These are phyloP conservation scores for Tylopilus felleus DNA, from an alignment of 768 basidiomycete species.

Conservation along the genomic window DNA sequence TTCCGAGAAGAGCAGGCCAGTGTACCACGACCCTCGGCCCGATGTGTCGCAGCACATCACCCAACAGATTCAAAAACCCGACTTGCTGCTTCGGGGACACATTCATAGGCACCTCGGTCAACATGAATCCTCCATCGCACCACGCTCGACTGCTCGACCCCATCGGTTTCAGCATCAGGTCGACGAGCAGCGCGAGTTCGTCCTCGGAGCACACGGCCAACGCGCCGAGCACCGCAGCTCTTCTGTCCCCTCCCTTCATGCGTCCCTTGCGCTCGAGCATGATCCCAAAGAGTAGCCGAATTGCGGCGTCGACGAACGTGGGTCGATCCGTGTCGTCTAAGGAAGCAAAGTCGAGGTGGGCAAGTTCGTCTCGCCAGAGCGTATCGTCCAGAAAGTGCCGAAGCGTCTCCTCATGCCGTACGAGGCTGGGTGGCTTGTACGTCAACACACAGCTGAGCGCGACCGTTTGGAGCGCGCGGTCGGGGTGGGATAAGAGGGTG, in stretches of 20 bases:
- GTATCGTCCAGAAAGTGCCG: conserved; percentile 76
- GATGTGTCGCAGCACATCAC: conserved; percentile 78
- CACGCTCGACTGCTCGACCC: conserved; percentile 30
- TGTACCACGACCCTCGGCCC: conserved; percentile 64
- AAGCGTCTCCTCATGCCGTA: conserved; percentile 59
- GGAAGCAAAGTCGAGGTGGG: conserved; percentile 63
- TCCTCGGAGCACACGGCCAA: conserved; percentile 66
- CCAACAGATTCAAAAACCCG: conserved; percentile 83
- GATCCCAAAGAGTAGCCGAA: conserved; percentile 80
- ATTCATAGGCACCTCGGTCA: conserved; percentile 27
- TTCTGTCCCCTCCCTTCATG: conserved; percentile 58
- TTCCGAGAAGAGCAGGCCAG: conserved; percentile 76
- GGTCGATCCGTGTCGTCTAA: conserved; percentile 53
- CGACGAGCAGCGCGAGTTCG: conserved; percentile 75
- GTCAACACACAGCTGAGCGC: conserved; percentile 78
- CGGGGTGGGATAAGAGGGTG: conserved; percentile 80
- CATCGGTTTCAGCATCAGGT: conserved; percentile 84
- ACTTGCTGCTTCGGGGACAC: conserved; percentile 64
- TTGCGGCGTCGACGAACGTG: conserved; percentile 65
- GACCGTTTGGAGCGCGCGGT: conserved; percentile 68
- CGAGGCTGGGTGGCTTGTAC: conserved; percentile 65
- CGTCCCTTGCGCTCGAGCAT: conserved; percentile 81
- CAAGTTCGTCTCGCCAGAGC: conserved; percentile 85
- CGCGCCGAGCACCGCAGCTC: conserved; percentile 70
- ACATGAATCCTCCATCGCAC: conserved; percentile 26